Conservation (phyloP, 2,329 filamentous ascomycete genomes). For the Cytospora piceae region DNA sequence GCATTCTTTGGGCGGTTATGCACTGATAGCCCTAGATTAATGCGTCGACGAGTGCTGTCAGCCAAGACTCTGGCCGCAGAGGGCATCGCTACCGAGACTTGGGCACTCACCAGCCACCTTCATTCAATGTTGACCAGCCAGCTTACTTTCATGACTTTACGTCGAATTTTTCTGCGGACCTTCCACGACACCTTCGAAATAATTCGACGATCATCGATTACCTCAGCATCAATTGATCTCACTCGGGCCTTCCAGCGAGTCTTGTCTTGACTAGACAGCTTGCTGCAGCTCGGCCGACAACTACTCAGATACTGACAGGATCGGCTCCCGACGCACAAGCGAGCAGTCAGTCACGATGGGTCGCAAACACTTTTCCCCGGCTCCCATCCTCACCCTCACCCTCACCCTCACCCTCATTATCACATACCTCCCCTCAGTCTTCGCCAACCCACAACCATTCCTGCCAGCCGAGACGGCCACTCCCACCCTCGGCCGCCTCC, state of each 20-base stretch:
- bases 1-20: not conserved
- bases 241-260: not conserved
- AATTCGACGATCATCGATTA: not conserved
- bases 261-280: not conserved
- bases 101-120: constrained; percentile 27
- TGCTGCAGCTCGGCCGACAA: not conserved
- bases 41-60: constrained; percentile 6
- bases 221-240: not conserved
- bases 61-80: constrained; percentile 17
- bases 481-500: constrained; percentile 20
- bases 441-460: constrained; percentile 36
- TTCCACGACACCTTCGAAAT: not conserved
- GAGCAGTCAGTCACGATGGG: constrained; percentile 25
- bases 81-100: constrained; percentile 7
- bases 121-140: constrained; percentile 26
- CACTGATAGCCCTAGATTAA: not conserved
- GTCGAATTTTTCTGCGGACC: constrained; percentile 3
- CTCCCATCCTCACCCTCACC: constrained; percentile 12
- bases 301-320: not conserved
- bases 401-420: constrained; percentile 23
- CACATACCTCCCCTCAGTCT: constrained; percentile 28
- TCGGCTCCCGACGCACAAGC: not conserved
- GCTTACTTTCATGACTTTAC: constrained; percentile 3
- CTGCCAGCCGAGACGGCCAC: constrained; percentile 37
- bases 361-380: constrained; percentile 15